Base-by-base conservation (phyloP, 306 rosid species). In the Vicia villosa region DNA sequence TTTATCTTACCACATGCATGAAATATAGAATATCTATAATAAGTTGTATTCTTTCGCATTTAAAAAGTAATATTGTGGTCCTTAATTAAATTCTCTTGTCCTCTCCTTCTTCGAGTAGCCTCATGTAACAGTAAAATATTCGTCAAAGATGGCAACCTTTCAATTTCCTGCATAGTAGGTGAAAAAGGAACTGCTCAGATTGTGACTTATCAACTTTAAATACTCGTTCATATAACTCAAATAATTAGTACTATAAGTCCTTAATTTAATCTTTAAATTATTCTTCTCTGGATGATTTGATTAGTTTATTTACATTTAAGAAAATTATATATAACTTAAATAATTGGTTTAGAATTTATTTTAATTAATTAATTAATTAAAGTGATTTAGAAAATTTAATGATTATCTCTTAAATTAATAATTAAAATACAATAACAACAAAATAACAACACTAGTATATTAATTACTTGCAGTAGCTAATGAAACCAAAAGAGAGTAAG, bases 121-220 rank as follows among this genome's bases (percentile, higher is more conserved):
- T 5, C 47, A 8, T 61, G 45, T 17, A 60, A 60, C 46, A 61
- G 67, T 61, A 38, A 17, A 17, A 19, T 62, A 62, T 62, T 20
- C 51, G 68, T 62, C 68, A 62, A 62, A 62, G 68, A 38, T 62
- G 68, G 68, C 68, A 62, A 62, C 8, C 16, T 62, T 56, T 56
- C 40, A 28, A 14, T 56, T 26, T 13, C 47, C 1, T 6, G 67
- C 17, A 13, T 40, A 30, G 49, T 62, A 11, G 68, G 68, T 62
- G 68, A 15, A 32, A 40, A 20, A 21, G 17, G 49, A 49, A 17
- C 50, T 10, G 17, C 19, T 62, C 0, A 36, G 67, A 61, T 37
- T 6, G 32, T 40, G 51, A 62, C 68, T 8, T 17, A 62, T 38
- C 68, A 20, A 22, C 68, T 17, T 5, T 20, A 61, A 17, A 61